phyloP scores from a whole-genome alignment of 176 grass and related monocot genomes.

The Echinochloa phyllopogon region DNA sequence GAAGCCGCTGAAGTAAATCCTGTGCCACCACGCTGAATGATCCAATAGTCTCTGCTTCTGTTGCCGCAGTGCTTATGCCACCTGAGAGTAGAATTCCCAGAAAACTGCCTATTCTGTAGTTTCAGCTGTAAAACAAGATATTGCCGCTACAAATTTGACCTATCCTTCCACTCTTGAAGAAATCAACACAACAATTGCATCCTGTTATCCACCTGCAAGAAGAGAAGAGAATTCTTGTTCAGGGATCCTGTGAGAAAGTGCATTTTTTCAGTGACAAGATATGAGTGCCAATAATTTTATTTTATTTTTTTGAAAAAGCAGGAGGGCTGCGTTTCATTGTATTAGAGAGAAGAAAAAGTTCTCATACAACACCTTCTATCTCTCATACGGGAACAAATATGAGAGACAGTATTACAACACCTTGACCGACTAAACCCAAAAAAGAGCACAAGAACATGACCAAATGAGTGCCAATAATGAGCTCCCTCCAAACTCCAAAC shows the following conservation, averaged over 20 bases:
- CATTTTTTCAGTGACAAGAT: neutral
- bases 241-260: neutral
- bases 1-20: slow-evolving; percentile 48
- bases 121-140: slow-evolving; percentile 35
- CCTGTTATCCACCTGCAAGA: slow-evolving; percentile 21
- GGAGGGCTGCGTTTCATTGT: too few species aligned
- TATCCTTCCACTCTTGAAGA: slow-evolving; percentile 26
- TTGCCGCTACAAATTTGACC: slow-evolving; percentile 44
- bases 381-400: too few species aligned
- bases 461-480: neutral
- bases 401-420: too few species aligned
- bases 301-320: too few species aligned
- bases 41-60: slow-evolving; percentile 51
- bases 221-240: neutral
- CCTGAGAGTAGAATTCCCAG: neutral
- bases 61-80: slow-evolving; percentile 10
- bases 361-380: too few species aligned
- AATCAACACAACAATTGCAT: slow-evolving; percentile 49
- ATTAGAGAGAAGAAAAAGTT: too few species aligned
- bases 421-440: too few species aligned
- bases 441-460: too few species aligned
- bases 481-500: neutral
- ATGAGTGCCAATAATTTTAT: neutral
- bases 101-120: neutral
- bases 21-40: slow-evolving; percentile 43